Conservation (phyloP, 495 filamentous ascomycete species). For the Physcia stellaris region DNA sequence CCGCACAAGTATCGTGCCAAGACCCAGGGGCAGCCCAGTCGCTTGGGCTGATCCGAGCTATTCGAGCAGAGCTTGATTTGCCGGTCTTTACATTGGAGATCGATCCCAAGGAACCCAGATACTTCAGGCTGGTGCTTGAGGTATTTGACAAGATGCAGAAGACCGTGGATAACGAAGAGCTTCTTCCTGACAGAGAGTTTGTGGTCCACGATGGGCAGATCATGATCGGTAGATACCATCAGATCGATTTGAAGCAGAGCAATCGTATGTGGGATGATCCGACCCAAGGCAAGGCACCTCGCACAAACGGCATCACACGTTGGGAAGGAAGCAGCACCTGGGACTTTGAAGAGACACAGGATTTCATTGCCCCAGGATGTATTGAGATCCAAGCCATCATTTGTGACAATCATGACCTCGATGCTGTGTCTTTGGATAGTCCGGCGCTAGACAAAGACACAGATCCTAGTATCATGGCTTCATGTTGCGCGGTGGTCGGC, state of each 20-base stretch:
- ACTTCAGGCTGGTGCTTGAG: neutral
- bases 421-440: too few relatives aligned
- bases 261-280: neutral
- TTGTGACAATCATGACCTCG: too few relatives aligned
- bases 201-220: conserved; percentile 3
- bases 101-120: conserved; percentile 1
- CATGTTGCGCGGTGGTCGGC: too few relatives aligned
- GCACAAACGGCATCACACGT: too few relatives aligned
- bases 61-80: conserved; percentile 2
- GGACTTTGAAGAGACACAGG: too few relatives aligned
- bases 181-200: conserved; percentile 9
- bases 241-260: conserved; percentile 10
- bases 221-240: conserved; percentile 8
- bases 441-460: too few relatives aligned
- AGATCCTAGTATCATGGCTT: too few relatives aligned
- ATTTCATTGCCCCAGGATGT: too few relatives aligned
- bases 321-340: too few relatives aligned
- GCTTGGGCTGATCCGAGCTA: neutral
- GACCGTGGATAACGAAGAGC: conserved; percentile 1
- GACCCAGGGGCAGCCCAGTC: conserved; percentile 16
- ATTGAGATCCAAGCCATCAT: too few relatives aligned
- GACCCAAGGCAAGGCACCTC: neutral
- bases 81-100: conserved; percentile 4
- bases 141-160: conserved; percentile 5
- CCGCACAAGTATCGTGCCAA: conserved; percentile 17